A percentile compares a stretch with the other conserved stretches of the same genome.
phyloP scores from a whole-genome alignment of 352 stramenopile genomes.

The Phytophthora macrochlamydospora region DNA sequence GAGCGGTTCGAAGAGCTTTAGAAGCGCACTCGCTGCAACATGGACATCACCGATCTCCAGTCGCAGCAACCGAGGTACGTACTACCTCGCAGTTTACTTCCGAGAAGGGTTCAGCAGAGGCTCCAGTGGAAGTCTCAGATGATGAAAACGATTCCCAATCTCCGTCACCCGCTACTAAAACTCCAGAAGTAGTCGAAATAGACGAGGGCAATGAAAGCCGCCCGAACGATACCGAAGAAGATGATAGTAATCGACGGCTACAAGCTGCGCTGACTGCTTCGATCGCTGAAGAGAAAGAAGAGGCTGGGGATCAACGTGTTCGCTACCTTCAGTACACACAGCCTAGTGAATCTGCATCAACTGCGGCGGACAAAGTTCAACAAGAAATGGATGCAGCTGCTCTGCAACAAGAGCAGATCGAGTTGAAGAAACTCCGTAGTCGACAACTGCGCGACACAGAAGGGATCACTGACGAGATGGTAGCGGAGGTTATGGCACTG shows the following conservation, averaged over 20 bases:
- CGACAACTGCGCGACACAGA: constrained; percentile 91
- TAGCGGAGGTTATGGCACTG: constrained; percentile 96
- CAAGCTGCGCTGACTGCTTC: constrained; percentile 41
- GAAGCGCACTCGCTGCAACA: constrained; percentile 66
- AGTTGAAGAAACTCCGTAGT: constrained; percentile 81
- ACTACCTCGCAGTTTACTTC: not conserved
- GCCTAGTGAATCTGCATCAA: constrained; percentile 5
- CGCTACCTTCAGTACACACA: constrained; percentile 60
- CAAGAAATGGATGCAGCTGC: constrained; percentile 37
- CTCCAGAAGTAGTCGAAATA: constrained; percentile 24
- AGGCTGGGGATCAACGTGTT: constrained; percentile 20
- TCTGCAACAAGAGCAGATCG: constrained; percentile 62
- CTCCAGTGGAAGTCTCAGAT: constrained; percentile 17
- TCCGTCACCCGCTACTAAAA: not conserved
- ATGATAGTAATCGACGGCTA: constrained; percentile 34
- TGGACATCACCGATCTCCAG: constrained; percentile 16
- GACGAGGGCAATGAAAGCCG: constrained; percentile 7
- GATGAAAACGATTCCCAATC: constrained; percentile 19
- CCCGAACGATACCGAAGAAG: constrained; percentile 1
- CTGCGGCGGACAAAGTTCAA: constrained; percentile 8
- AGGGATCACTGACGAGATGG: constrained; percentile 97
- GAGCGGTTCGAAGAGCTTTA: constrained; percentile 72
- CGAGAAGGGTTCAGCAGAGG: constrained; percentile 13
- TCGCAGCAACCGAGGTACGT: constrained; percentile 1
- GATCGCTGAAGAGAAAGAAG: constrained; percentile 33